Evolutionary conservation across 257 asterid genomes (phyloP).

Genomic region (Prunella vulgaris): DNA sequence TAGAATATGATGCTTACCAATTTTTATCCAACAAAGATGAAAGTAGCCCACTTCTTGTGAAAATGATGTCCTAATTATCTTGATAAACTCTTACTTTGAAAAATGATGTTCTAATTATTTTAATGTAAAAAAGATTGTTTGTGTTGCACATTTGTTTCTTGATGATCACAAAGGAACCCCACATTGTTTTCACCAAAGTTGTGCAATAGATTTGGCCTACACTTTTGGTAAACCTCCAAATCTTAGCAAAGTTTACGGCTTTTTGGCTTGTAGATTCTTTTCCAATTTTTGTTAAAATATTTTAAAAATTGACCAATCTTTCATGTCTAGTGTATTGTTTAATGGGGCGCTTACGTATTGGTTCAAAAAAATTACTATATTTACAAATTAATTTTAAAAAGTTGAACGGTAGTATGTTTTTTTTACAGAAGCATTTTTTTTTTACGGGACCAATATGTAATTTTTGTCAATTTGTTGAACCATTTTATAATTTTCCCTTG

Average conservation of each 20-base stretch:
- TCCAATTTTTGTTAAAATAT: background rate
- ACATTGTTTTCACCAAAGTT: slow-evolving; percentile 38
- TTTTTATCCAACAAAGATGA: background rate
- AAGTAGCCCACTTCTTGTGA: background rate
- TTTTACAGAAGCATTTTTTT: background rate
- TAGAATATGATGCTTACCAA: background rate
- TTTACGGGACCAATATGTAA: too few relatives aligned
- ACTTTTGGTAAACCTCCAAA: slow-evolving; percentile 20
- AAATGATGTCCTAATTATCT: background rate
- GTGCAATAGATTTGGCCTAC: slow-evolving; percentile 24
- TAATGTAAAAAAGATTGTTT: slow-evolving; percentile 11
- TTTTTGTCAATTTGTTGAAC: too few relatives aligned
- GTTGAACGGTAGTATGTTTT: too few relatives aligned
- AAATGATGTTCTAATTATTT: background rate
- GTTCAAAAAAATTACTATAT: too few relatives aligned
- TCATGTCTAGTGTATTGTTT: too few relatives aligned
- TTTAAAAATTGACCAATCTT: background rate
- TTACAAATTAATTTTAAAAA: too few relatives aligned
- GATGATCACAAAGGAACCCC: slow-evolving; percentile 27
- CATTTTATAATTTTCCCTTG: too few relatives aligned
- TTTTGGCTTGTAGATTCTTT: slow-evolving; percentile 2
- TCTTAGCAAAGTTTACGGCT: slow-evolving; percentile 16
- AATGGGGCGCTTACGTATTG: too few relatives aligned
- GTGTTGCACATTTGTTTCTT: background rate
- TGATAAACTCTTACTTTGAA: background rate